Evolutionary conservation across 2,329 filamentous ascomycete species (phyloP).

Genomic region (Pezicula neosporulosa): DNA sequence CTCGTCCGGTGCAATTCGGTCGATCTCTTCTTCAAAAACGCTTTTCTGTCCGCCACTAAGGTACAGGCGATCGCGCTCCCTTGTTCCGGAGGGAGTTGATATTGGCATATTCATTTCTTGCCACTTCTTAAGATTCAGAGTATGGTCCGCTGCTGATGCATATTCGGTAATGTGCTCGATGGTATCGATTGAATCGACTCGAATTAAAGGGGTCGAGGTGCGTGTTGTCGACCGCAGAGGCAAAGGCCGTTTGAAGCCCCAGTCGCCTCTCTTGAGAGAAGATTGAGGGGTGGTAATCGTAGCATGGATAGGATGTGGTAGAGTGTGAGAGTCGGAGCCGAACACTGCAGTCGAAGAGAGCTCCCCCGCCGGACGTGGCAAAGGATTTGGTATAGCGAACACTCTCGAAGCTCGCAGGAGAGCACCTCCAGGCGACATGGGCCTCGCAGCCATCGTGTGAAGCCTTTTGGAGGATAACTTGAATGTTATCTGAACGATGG

Average conservation of each 20-base stretch:
- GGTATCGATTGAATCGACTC: constrained; percentile 76
- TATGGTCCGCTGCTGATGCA: constrained; percentile 76
- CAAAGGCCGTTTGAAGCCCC: constrained; percentile 85
- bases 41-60: constrained; percentile 33
- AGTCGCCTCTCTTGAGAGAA: constrained; percentile 77
- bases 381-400: constrained; percentile 78
- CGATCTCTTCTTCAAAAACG: constrained; percentile 57
- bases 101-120: constrained; percentile 77
- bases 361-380: constrained; percentile 57
- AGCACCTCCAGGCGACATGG: constrained; percentile 58
- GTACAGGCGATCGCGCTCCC: constrained; percentile 7
- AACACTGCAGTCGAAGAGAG: constrained; percentile 43
- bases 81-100: constrained; percentile 43
- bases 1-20: constrained; percentile 42
- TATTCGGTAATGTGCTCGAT: constrained; percentile 89
- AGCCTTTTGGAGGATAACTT: not conserved
- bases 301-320: constrained; percentile 76
- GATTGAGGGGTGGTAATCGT: constrained; percentile 74
- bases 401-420: constrained; percentile 84
- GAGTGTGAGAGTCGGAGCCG: constrained; percentile 67
- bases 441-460: constrained; percentile 26
- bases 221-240: constrained; percentile 72
- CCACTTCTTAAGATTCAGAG: constrained; percentile 78
- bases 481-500: not conserved
- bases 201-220: constrained; percentile 70